Base-by-base conservation (phyloP, 202 grass and related monocot genomes). In the Cymbopogon flexuosus region DNA sequence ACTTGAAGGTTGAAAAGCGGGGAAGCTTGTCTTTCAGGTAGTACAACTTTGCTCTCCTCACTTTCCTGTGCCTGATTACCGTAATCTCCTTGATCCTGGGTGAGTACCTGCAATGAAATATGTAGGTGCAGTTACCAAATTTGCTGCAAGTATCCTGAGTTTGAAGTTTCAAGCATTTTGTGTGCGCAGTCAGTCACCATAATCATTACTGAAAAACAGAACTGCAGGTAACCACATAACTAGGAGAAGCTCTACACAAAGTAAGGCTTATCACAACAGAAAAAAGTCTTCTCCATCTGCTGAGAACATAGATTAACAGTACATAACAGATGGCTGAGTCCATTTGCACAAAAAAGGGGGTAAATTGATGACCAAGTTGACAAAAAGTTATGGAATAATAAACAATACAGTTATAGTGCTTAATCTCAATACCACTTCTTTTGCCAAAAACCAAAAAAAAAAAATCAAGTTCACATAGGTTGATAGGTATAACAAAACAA, bases 61-160 rank as follows among this genome's bases (percentile, higher is more conserved):
- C 96, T 79, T 99, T 94, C 77, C 88, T 96, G 86, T 91, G 96
- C 57, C 70, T 96, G 30, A 99, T 90, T 40, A 99, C 89, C 83
- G 88, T 99, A 62, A 99, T 99, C 72, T 99, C 96, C 81, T 99
- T 99, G 27, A 99, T 99, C 69, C 84, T 93, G 15, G 93, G 93
- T 18, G 96, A 99, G 74, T 96, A 99, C 81, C 96, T 99, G 83
- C 71, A 81, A 74, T 19, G 15, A 27, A 81, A 81, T 37, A 63
- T n/a, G 73, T 1, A 41, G 42, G 23, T 2, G 7, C 5, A 27
- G 5, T 83, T 36, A 82, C 37, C 22, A 62, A 19, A 62, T 18
- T 62, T 51, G 14, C 56, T 70, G 68, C 62, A 79, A 21, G 8
- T 63, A 73, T 62, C 68, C 13, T 35, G 24, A 68, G 6, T 73